Conservation (phyloP, 2,329 filamentous ascomycete genomes). For the Fusarium sp. region DNA sequence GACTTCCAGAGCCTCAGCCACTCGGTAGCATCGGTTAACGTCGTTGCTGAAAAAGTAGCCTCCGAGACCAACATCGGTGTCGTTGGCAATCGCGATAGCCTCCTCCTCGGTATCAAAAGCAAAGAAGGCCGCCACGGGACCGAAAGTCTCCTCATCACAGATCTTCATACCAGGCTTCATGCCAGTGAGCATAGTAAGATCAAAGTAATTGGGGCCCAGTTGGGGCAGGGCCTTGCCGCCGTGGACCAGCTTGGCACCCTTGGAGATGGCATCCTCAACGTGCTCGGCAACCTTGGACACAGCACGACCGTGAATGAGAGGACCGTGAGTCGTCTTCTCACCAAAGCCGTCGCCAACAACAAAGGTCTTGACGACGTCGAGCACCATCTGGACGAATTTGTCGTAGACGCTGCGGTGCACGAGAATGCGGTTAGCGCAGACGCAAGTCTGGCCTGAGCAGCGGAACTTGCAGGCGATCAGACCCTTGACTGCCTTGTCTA, state of each 20-base stretch:
- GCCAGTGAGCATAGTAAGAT: conserved; percentile 74
- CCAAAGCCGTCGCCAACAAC: conserved; percentile 68
- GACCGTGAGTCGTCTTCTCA: conserved; percentile 68
- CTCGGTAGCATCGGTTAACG: conserved; percentile 53
- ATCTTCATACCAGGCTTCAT: conserved; percentile 76
- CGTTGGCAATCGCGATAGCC: conserved; percentile 74
- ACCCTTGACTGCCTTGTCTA: conserved; percentile 75
- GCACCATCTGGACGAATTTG: conserved; percentile 61
- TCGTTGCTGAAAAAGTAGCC: conserved; percentile 75
- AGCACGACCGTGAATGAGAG: conserved; percentile 74
- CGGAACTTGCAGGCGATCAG: conserved; percentile 78
- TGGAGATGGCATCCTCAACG: conserved; percentile 70
- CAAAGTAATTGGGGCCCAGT: conserved; percentile 75
- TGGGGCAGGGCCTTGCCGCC: conserved; percentile 70
- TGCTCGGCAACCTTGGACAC: conserved; percentile 71
- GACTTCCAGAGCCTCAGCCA: conserved; percentile 62
- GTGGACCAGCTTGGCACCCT: conserved; percentile 68
- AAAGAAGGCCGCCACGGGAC: conserved; percentile 77
- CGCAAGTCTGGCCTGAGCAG: conserved; percentile 78
- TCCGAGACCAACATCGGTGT: conserved; percentile 75
- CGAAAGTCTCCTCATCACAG: conserved; percentile 77
- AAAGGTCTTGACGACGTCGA: conserved; percentile 66
- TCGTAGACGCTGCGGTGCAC: conserved; percentile 71
- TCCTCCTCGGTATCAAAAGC: conserved; percentile 76
- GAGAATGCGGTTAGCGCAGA: conserved; percentile 71